These are phyloP conservation scores for Euryodendron excelsum DNA, from an alignment of 148 eudicot species.

Conservation along the genomic window DNA sequence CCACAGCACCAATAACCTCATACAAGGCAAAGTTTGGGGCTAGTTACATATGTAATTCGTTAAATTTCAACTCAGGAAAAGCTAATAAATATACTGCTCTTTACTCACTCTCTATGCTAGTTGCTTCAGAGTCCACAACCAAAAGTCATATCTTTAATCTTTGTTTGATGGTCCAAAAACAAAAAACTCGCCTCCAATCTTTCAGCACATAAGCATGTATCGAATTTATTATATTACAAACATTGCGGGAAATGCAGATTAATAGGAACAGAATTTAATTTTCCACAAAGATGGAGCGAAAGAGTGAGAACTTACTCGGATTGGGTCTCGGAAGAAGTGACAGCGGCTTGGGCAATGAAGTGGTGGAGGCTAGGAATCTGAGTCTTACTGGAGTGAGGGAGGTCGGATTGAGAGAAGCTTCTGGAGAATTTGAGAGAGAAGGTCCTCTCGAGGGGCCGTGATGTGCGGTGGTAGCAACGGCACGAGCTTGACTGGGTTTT, in stretches of 20 bases:
- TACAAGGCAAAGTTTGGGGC: not conserved
- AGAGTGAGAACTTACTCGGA: constrained; percentile 47
- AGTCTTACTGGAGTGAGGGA: not conserved
- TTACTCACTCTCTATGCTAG: not conserved
- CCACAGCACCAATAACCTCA: not conserved
- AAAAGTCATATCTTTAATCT: not conserved
- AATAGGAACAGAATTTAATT: not conserved
- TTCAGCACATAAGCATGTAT: not conserved
- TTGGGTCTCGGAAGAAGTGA: constrained; percentile 36
- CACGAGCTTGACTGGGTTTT: constrained; percentile 11
- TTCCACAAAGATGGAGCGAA: constrained; percentile 38
- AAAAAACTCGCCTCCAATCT: constrained; percentile 17
- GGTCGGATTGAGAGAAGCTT: constrained; percentile 29
- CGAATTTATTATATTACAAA: not conserved
- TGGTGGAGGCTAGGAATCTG: constrained; percentile 45
- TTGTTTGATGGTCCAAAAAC: constrained; percentile 36
- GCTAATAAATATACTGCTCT: not conserved
- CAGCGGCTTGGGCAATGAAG: constrained; percentile 45
- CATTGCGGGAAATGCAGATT: not conserved
- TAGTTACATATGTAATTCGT: not conserved
- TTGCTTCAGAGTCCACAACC: not conserved
- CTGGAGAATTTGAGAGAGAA: constrained; percentile 37
- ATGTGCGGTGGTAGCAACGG: constrained; percentile 26
- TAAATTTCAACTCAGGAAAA: not conserved
- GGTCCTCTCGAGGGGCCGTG: constrained; percentile 11